Evolutionary conservation across 495 filamentous ascomycete genomes (phyloP), one percentile per base, ranked within the genome.

Genomic region (Hypoxylon lienhwacheense): DNA sequence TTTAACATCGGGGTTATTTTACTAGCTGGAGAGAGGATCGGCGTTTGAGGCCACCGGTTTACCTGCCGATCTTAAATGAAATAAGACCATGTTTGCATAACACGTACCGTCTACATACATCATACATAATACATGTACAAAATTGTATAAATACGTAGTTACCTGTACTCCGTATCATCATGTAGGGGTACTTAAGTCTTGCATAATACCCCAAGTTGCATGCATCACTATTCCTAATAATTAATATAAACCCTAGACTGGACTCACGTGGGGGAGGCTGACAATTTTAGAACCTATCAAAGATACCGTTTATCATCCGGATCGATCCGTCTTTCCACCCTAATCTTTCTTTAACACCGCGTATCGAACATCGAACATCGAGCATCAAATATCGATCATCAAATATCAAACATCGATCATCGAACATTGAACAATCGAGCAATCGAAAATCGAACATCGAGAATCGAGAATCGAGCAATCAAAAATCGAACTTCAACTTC

Each of bases 1-100:
- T 34, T 36, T 49, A 39, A 60, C 39, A 11, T 54, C 50, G 56
- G 56, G 33, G 24, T 46, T 54, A 41, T 51, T 55, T 46, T 31
- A n/a, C 57, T 41, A 61, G 57, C 51, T 61, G 51, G 46, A 55
- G 57, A 36, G 50, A 61, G 42, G 57, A 61, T 61, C 57, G 29
- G 31, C 57, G 15, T 34, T 52, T 55, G 17, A 55, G 57, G 57
- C 57, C 46, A 55, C 29, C 28, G 47, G 47, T 59, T 36, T 40
- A 25, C 28, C n/a, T 20, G 56, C 36, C 56, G 56, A 60, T 55
- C 57, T 5, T 37, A 17, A 45, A 16, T 25, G 36, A 19, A 55
- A 61, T 61, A 61, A 55, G 46, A 14, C 47, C 51, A 61, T 52
- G 4, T 50, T 25, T 50, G 40, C 55, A 59, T 54, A 41, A n/a